Evolutionary conservation across 2,329 filamentous ascomycete species (phyloP).

Genomic region (Emmonsiellopsis sp.): DNA sequence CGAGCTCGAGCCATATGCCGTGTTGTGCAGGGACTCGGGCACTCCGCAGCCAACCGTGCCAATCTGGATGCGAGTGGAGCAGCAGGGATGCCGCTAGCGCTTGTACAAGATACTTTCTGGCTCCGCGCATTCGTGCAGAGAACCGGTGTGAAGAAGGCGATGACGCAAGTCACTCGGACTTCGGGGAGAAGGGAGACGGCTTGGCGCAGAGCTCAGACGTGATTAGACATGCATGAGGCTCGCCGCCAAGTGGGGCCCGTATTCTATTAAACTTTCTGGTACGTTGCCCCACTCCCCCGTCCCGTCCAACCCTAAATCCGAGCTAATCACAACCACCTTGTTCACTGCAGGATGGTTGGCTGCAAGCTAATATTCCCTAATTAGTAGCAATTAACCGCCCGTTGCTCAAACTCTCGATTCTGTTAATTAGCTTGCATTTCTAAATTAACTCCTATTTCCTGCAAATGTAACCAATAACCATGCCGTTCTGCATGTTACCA

Average conservation of each 20-base stretch:
- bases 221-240: not conserved
- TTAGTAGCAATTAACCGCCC: slow-evolving; percentile 6
- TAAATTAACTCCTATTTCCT: not conserved
- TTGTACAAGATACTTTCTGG: not conserved
- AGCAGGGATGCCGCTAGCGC: not conserved
- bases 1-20: not conserved
- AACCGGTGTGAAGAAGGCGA: not conserved
- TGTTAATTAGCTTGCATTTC: slow-evolving; percentile 1
- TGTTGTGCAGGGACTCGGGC: slow-evolving; percentile 14
- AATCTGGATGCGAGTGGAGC: slow-evolving; percentile 4
- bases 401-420: not conserved
- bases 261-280: not conserved
- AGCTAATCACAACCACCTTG: not conserved
- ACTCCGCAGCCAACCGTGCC: slow-evolving; percentile 15
- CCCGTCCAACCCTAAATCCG: not conserved
- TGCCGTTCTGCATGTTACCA: not conserved
- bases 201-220: not conserved
- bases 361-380: slow-evolving; percentile 3
- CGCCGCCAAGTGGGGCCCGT: not conserved
- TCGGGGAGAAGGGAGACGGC: not conserved
- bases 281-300: not conserved
- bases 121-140: not conserved
- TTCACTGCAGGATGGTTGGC: not conserved
- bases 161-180: not conserved
- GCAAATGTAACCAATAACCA: not conserved